Percentiles rank a stretch among this genome's conserved stretches.
phyloP scores from a whole-genome alignment of 2,329 filamentous ascomycete species.

The Clonostachys rhizophaga region DNA sequence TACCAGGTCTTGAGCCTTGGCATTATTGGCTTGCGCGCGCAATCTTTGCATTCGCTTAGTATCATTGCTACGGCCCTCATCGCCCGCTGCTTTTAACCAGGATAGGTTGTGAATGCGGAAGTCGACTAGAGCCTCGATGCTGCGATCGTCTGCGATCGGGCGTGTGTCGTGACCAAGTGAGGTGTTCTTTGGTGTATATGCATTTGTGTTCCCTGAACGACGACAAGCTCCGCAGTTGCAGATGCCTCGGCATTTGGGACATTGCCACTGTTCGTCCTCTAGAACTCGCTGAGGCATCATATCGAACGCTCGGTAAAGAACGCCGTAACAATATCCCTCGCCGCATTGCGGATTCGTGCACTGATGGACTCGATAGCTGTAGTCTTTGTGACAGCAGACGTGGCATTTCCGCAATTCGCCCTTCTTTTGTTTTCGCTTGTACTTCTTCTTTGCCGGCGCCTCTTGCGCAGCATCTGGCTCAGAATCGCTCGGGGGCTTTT shows the following conservation, averaged over 20 bases:
- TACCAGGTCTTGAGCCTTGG: slow-evolving; percentile 44
- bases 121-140: slow-evolving; percentile 85
- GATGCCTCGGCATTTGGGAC: slow-evolving; percentile 78
- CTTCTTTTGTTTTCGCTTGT: slow-evolving; percentile 46
- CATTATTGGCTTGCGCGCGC: slow-evolving; percentile 50
- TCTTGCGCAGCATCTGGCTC: slow-evolving; percentile 62
- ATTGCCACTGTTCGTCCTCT: slow-evolving; percentile 79
- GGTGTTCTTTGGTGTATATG: slow-evolving; percentile 84
- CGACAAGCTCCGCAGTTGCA: slow-evolving; percentile 86
- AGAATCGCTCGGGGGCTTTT: slow-evolving; percentile 40
- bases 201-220: slow-evolving; percentile 57
- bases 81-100: slow-evolving; percentile 65
- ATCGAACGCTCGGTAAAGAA: slow-evolving; percentile 86
- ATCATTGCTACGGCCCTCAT: slow-evolving; percentile 52
- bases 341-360: slow-evolving; percentile 69
- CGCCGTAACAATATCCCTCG: slow-evolving; percentile 86
- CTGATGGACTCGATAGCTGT: slow-evolving; percentile 77
- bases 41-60: slow-evolving; percentile 53
- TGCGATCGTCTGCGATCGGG: slow-evolving; percentile 84
- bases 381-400: slow-evolving; percentile 76
- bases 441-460: slow-evolving; percentile 56
- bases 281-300: slow-evolving; percentile 79
- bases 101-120: slow-evolving; percentile 84
- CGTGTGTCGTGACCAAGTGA: slow-evolving; percentile 88
- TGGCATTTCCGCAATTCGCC: slow-evolving; percentile 65